These are phyloP conservation scores for Aspergillus ochraceoroseus DNA, from an alignment of 2,329 filamentous ascomycete genomes.

Conservation along the genomic window DNA sequence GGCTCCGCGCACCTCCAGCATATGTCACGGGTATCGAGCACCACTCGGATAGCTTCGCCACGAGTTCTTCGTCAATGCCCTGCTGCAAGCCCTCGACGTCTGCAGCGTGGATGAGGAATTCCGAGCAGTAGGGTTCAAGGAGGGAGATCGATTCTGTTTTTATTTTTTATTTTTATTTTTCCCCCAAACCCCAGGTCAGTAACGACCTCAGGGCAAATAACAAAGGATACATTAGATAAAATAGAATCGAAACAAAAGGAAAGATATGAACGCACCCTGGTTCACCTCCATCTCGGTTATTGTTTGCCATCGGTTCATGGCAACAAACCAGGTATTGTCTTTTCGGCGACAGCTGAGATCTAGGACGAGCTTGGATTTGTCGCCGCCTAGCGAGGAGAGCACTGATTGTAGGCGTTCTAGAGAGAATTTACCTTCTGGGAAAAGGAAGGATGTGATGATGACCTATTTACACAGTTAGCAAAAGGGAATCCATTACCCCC, in stretches of 20 bases:
- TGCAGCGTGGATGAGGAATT: constrained; percentile 95
- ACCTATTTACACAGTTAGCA: too few species aligned
- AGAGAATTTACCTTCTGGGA: constrained; percentile 77
- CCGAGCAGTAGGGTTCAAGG: constrained; percentile 87
- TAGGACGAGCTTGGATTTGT: constrained; percentile 80
- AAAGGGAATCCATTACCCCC: too few species aligned
- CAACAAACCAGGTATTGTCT: constrained; percentile 82
- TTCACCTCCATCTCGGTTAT: constrained; percentile 94
- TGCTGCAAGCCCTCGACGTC: constrained; percentile 92
- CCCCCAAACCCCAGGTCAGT: too few species aligned
- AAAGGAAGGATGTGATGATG: constrained; percentile 93
- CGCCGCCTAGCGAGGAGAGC: constrained; percentile 64
- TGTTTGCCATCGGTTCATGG: constrained; percentile 99
- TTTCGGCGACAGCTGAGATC: constrained; percentile 85
- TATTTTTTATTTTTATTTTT: too few species aligned
- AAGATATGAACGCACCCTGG: constrained; percentile 55
- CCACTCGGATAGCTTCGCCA: constrained; percentile 72
- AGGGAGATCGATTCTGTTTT: constrained; percentile 70
- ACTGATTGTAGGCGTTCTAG: constrained; percentile 69
- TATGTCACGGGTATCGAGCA: constrained; percentile 92
- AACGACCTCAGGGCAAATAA: too few species aligned
- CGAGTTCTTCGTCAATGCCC: constrained; percentile 82
- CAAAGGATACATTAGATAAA: too few species aligned
- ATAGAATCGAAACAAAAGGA: too few species aligned
- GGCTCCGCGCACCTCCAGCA: constrained; percentile 80